Evolutionary conservation across 2,329 filamentous ascomycete genomes (phyloP).

Genomic region (Cladophialophora immunda): DNA sequence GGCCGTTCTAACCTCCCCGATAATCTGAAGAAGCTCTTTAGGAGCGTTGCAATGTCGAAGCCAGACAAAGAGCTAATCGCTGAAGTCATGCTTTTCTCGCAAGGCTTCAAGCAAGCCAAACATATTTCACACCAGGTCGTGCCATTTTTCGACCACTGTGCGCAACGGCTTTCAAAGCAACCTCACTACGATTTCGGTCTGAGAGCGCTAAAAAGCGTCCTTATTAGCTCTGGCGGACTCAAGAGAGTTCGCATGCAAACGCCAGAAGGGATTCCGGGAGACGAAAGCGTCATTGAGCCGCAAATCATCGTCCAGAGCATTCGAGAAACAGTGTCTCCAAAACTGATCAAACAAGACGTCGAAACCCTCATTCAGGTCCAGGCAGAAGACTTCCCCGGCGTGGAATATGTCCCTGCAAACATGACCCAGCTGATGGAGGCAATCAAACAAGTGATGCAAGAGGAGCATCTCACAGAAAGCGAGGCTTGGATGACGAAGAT

Average conservation of each 20-base stretch:
- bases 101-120: conserved; percentile 98
- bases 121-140: conserved; percentile 93
- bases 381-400: conserved; percentile 84
- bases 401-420: conserved; percentile 90
- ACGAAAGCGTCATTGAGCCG: conserved; percentile 73
- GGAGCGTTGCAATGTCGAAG: conserved; percentile 99
- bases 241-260: conserved; percentile 80
- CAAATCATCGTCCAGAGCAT: conserved; percentile 99
- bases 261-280: conserved; percentile 69
- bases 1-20: conserved; percentile 97
- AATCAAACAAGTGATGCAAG: conserved; percentile 81
- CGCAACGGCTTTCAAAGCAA: conserved; percentile 84
- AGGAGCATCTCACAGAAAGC: conserved; percentile 86
- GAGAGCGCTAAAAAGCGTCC: conserved; percentile 95
- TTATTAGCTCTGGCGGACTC: conserved; percentile 95
- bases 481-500: conserved; percentile 98
- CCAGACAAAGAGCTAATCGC: conserved; percentile 99
- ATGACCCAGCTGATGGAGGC: conserved; percentile 80
- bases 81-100: conserved; percentile 99
- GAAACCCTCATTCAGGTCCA: conserved; percentile 88
- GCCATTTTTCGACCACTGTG: conserved; percentile 95
- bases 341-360: conserved; percentile 91
- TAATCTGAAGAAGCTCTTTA: conserved; percentile 99
- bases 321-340: conserved; percentile 96
- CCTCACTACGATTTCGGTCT: conserved; percentile 99